Evolutionary conservation across 1,284 basidiomycete species (phyloP), one percentile per base, ranked within the genome.

Genomic region (Phaffia rhodozyma): DNA sequence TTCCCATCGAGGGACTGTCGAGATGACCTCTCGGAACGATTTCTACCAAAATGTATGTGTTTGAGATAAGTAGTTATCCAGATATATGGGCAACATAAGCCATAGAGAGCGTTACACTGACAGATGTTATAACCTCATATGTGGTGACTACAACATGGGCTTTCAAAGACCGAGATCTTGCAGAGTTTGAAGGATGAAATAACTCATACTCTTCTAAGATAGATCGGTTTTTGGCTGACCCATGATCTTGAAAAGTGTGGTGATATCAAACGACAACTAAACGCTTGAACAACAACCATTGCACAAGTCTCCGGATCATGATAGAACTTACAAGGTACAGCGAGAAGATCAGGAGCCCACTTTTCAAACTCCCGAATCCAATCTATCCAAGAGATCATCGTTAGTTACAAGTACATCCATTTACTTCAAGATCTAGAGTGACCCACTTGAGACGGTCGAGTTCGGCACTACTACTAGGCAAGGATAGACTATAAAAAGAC

Each of bases 401-500:
- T 25, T 23, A 52, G 23, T 34, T 38, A 9, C 30, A 34, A 6
- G 2, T n/a, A 49, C 3, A 16, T 43, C 13, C 38, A 16, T 16
- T 43, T 16, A 43, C 13, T 11, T 34, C 38, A 43, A 43, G 13
- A 32, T 66, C 25, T 13, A 48, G 32, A 27, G 48, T 59, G 25
- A 92, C 74, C 90, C 60, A 75, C 72, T 97, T 53, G 86, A 86
- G 66, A 96, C 84, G 0, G 91, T 94, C 3, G 89, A 90, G 72
- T 97, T 96, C 0, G 94, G 94, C 3, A 97, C 94, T 5, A 96
- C 85, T 21, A 98, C 84, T 20, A 98, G 80, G 60, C 84, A 84
- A 1, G 94, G 94, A 64, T 81, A 86, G 0, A 85, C 82, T 20
- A 81, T 71, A 69, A 30, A 13, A 29, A 0, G 20, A 27, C 2